Base-by-base conservation (phyloP, 2,329 filamentous ascomycete genomes). In the Talaromyces pinophilus region DNA sequence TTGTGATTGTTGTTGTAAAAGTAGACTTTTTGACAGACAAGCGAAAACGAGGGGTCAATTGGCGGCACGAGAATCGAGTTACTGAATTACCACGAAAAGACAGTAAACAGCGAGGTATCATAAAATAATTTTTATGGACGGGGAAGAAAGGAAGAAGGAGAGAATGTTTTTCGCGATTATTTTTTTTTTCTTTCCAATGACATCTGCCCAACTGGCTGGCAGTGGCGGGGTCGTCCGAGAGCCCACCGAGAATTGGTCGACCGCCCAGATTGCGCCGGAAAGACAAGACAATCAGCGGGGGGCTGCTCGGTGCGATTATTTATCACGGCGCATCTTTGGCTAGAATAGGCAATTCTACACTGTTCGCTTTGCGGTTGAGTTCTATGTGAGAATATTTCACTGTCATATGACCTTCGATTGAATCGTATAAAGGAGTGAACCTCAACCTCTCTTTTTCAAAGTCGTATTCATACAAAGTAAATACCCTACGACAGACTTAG, bases 1-100 rank as follows among this genome's bases (percentile, higher is more conserved):
- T 92, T 75, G 76, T 87, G 79, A 59, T 35, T 19, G 59, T 67
- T 70, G 71, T 71, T 68, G 71, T 33, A n/a, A 30, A 69, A 25
- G n/a, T 7, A 7, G 33, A 38, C 22, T 57, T 57, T 15, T 57
- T 67, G 40, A 54, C 50, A 61, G 30, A n/a, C n/a, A 15, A 48
- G 54, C 17, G 46, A 42, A 25, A n/a, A 65, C 57, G 64, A 62
- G 61, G 65, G 61, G 59, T 46, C 61, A 63, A 62, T 64, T 63
- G 64, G 19, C 48, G 33, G 40, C 13, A 35, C 35, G 17, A 67
- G 17, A 67, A 46, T 67, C 54, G 48, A 50, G 59, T 50, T 35
- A 42, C 30, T 55, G 48, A 33, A 33, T 28, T 30, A 40, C 48
- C 46, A 55, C 46, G 61, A 55, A 19, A 65, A 50, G 42, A 50